Conservation (phyloP, 805 yeast genomes). For the Blastobotrys parvus region DNA sequence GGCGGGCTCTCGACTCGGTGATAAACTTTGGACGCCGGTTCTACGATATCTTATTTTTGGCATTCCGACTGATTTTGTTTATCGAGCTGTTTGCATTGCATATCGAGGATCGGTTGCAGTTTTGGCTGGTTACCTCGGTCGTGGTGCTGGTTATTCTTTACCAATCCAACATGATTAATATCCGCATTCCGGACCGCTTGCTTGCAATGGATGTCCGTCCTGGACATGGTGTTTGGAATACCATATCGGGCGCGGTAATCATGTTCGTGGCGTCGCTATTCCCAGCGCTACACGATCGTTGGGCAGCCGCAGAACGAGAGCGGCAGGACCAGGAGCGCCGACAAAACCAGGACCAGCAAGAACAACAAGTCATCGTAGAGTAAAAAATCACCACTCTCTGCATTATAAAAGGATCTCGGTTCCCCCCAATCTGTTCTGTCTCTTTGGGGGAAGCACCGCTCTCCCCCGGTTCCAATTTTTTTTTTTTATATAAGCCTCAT, state of each 20-base stretch:
- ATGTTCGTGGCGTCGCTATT: not conserved
- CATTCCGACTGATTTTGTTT: not conserved
- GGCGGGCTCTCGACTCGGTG: not conserved
- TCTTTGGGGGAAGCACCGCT: no score
- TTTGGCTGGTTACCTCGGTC: not conserved
- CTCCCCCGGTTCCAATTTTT: no score
- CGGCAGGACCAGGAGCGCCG: no score
- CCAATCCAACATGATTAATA: not conserved
- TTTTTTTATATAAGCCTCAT: no score
- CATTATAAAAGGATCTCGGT: no score
- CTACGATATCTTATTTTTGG: not conserved
- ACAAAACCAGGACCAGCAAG: no score
- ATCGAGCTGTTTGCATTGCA: not conserved
- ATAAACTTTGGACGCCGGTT: not conserved
- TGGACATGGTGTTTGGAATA: not conserved
- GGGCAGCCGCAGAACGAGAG: not conserved
- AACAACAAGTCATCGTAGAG: no score
- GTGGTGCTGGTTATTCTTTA: not conserved
- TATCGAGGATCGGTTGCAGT: not conserved
- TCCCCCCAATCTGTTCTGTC: no score
- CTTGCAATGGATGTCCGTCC: not conserved
- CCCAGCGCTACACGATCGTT: not conserved
- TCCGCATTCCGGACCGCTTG: not conserved
- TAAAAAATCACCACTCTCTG: no score
- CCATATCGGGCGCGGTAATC: not conserved